Conservation (phyloP, 78 protist species). For the Speleostelium caveatum region DNA sequence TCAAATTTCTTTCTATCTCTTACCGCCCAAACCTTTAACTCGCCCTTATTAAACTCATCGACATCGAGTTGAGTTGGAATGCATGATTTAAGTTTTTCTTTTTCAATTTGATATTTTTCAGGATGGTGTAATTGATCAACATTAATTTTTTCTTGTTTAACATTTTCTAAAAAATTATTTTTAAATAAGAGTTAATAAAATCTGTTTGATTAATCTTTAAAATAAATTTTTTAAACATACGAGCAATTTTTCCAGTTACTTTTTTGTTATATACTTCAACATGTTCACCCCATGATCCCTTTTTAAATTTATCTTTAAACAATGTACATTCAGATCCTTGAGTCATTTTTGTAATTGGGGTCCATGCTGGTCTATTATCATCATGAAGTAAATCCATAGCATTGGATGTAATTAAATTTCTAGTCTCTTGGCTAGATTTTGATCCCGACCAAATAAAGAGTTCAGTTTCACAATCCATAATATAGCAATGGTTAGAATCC, state of each 20-base stretch:
- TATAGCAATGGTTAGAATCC: neutral
- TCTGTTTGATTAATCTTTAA: too few species aligned
- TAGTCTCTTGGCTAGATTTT: neutral
- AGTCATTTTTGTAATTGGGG: conserved; percentile 26
- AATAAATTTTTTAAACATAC: too few species aligned
- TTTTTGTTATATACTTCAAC: neutral
- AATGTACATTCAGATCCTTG: conserved; percentile 28
- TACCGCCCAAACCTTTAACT: conserved; percentile 21
- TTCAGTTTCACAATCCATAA: conserved; percentile 61
- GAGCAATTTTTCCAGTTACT: conserved; percentile 16
- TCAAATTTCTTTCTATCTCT: conserved; percentile 16
- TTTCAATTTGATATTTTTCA: conserved; percentile 27
- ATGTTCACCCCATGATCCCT: conserved; percentile 37
- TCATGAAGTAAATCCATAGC: conserved; percentile 17
- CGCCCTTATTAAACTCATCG: conserved; percentile 16
- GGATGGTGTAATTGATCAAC: conserved; percentile 34
- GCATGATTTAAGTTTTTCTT: conserved; percentile 1
- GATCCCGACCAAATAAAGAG: conserved; percentile 34
- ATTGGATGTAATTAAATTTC: neutral
- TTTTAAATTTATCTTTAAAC: conserved; percentile 26
- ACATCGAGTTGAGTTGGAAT: conserved; percentile 12
- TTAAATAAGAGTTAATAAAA: too few species aligned
- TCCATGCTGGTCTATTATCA: conserved; percentile 24
- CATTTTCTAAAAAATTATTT: too few species aligned
- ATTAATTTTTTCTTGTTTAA: conserved; percentile 19